phyloP scores from a whole-genome alignment of 208 protist genomes.

The Leishmania turanica region DNA sequence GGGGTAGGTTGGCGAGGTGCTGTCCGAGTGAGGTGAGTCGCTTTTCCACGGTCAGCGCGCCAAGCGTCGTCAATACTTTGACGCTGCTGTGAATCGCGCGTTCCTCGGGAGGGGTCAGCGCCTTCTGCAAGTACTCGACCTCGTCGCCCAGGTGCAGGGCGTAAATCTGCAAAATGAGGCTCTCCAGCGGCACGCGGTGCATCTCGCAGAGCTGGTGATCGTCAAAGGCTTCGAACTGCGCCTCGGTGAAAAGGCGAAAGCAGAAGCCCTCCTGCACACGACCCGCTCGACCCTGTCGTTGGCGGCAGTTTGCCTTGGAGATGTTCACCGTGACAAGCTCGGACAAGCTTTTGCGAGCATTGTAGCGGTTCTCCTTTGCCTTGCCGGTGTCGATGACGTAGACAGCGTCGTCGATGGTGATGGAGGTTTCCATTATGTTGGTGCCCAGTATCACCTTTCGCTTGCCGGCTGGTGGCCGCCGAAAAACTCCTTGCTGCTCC shows the following conservation, averaged over 20 bases:
- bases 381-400: constrained; percentile 98
- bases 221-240: constrained; percentile 79
- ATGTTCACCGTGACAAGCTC: constrained; percentile 92
- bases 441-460: constrained; percentile 96
- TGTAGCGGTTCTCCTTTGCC: constrained; percentile 95
- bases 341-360: constrained; percentile 78
- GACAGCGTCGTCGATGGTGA: constrained; percentile 98
- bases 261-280: constrained; percentile 95
- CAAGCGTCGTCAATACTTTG: constrained; percentile 81
- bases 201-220: constrained; percentile 96
- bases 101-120: constrained; percentile 83
- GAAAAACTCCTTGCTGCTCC: constrained; percentile 95
- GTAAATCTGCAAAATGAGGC: constrained; percentile 95
- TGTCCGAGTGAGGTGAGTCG: constrained; percentile 92
- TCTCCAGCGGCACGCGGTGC: constrained; percentile 94
- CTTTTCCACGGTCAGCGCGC: constrained; percentile 83
- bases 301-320: constrained; percentile 93
- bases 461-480: constrained; percentile 77
- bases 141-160: constrained; percentile 87
- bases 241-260: constrained; percentile 94
- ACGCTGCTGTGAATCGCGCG: constrained; percentile 84
- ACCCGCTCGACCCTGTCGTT: constrained; percentile 96
- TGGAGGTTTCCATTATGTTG: constrained; percentile 98
- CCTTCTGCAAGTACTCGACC: constrained; percentile 90
- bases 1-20: constrained; percentile 91